Percentiles rank a stretch among this genome's conserved stretches.
These are phyloP conservation scores for Cercospora canescens DNA, from an alignment of 2,329 filamentous ascomycete species.

Conservation along the genomic window DNA sequence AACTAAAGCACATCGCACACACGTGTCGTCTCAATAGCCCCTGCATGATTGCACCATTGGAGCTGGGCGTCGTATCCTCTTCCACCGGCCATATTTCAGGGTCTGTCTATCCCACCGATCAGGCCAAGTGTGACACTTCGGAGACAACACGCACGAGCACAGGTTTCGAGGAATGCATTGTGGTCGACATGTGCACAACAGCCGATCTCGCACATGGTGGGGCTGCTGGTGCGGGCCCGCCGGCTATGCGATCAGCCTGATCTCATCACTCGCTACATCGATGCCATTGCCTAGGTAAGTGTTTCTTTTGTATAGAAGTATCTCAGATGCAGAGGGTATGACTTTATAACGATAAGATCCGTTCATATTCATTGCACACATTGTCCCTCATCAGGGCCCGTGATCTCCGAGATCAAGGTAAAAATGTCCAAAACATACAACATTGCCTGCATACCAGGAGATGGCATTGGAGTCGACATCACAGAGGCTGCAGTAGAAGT, in stretches of 20 bases:
- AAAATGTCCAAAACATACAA: conserved; percentile 22
- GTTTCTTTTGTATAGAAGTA: conserved; percentile 3
- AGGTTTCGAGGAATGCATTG: background rate
- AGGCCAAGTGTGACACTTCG: background rate
- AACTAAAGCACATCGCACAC: background rate
- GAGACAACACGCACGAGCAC: background rate
- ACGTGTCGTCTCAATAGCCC: conserved; percentile 4
- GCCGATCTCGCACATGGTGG: conserved; percentile 7
- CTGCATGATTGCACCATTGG: background rate
- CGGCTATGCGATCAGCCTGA: conserved; percentile 8
- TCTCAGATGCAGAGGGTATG: background rate
- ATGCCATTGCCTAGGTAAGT: background rate
- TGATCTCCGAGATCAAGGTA: background rate
- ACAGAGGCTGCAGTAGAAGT: conserved; percentile 55
- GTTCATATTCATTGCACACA: background rate
- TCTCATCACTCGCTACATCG: background rate
- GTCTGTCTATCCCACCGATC: background rate
- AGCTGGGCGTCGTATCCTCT: background rate
- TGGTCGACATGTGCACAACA: background rate
- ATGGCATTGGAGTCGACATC: conserved; percentile 66
- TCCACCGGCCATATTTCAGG: background rate
- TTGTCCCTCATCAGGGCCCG: background rate
- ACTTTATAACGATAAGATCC: background rate
- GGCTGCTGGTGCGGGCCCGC: background rate
- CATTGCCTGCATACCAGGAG: conserved; percentile 53